These are phyloP conservation scores for Sporothrix curviconia DNA, from an alignment of 2,329 filamentous ascomycete species.

Conservation along the genomic window DNA sequence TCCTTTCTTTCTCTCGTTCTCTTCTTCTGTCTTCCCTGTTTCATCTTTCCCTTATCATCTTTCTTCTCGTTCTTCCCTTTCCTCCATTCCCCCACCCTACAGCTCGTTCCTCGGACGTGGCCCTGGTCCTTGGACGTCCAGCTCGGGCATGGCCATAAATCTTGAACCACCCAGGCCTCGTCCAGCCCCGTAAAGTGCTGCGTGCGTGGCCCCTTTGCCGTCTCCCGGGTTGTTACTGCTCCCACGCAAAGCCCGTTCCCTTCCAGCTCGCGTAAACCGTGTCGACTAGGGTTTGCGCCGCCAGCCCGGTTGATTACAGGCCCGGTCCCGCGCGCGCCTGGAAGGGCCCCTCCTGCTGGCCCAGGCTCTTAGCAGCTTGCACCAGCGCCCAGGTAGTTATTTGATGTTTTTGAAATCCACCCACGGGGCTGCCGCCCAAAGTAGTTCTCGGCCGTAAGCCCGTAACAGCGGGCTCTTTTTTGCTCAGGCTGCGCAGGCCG, in stretches of 20 bases:
- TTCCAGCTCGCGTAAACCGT: constrained; percentile 86
- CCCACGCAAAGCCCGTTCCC: constrained; percentile 93
- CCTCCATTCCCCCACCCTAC: constrained; percentile 22
- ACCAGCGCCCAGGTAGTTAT: constrained; percentile 77
- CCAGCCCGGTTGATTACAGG: constrained; percentile 68
- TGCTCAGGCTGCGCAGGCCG: constrained; percentile 85
- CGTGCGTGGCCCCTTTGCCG: constrained; percentile 85
- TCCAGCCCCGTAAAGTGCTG: constrained; percentile 99
- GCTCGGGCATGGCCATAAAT: constrained; percentile 90
- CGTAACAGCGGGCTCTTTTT: constrained; percentile 75
- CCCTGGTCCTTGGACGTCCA: constrained; percentile 31
- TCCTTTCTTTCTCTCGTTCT: not conserved
- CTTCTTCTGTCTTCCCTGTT: not conserved
- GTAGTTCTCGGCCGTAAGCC: constrained; percentile 91
- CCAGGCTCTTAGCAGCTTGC: constrained; percentile 70
- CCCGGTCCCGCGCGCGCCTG: constrained; percentile 59
- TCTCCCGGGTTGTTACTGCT: constrained; percentile 96
- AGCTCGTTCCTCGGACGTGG: constrained; percentile 43
- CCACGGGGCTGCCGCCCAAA: constrained; percentile 88
- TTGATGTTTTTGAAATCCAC: constrained; percentile 99
- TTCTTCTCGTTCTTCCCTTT: constrained; percentile 17
- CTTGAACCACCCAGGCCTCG: constrained; percentile 94
- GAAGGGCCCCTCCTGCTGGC: constrained; percentile 60
- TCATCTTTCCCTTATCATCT: constrained; percentile 18
- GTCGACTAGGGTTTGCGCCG: constrained; percentile 77